Evolutionary conservation across 139 green algal species (phyloP), one percentile per base, ranked within the genome.

Genomic region (Pleodorina starrii): DNA sequence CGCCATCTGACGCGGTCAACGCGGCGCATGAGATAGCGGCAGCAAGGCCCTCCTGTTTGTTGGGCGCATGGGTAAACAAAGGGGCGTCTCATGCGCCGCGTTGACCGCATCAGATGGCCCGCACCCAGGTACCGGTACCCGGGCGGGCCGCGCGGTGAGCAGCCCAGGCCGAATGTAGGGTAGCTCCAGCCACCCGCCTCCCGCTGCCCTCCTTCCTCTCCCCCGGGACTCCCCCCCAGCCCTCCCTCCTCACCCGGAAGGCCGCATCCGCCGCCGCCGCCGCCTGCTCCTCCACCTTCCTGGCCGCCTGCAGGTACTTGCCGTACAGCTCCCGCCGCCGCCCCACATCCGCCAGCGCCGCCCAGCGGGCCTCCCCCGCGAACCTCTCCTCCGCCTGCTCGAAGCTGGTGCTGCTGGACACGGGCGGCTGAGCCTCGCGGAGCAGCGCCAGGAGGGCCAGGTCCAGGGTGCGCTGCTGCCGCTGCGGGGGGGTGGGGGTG

Each of bases 231-330:
- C 10, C 48, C 48, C 48, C 10, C 48, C 48, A 10, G 48, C 48
- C 48, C 48, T 21, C 48, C 48, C 48, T 57, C 17, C 66, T 66
- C 69, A 89, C 84, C 48, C 50, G 57, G 84, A 60, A 82, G 0
- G 21, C 48, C 48, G 84, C 84, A 36, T 89, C 84, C 27, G 84
- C 69, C 14, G 84, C 84, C 69, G 32, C 48, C 23, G 48, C 29
- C 43, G 48, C 69, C 84, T 89, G 84, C 69, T 82, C 69, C 84
- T 89, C 84, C 69, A 48, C 69, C 84, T 73, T 72, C 36, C 16
- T 68, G 35, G 44, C 48, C 23, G 84, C 35, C 59, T 1, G 17
- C 46, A 83, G 48, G 69, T 54, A 82, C 16, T 23, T 44, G 12
- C 14, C 68, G 69, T 38, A 89, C 69, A 82, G 69, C 84, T 73